Conservation (phyloP, 306 rosid species). For the Gastrolobium villosum region DNA sequence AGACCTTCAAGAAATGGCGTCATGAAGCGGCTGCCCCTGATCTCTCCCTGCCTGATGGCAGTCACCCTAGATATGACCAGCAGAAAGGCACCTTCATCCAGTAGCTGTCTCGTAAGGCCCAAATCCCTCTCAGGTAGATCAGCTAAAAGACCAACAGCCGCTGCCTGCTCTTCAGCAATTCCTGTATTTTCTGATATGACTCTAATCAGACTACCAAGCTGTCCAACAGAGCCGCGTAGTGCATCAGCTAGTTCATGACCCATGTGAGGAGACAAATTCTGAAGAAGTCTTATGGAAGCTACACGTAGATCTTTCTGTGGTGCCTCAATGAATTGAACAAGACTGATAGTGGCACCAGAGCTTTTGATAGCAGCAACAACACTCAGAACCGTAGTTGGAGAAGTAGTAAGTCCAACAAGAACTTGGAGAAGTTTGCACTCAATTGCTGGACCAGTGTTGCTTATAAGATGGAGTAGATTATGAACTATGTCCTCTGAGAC, state of each 20-base stretch:
- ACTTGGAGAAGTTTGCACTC: slow-evolving; percentile 97
- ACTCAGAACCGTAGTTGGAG: slow-evolving; percentile 71
- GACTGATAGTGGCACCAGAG: slow-evolving; percentile 96
- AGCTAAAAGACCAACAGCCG: slow-evolving; percentile 89
- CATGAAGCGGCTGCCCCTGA: slow-evolving; percentile 82
- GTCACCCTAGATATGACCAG: slow-evolving; percentile 68
- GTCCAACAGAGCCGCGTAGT: slow-evolving; percentile 94
- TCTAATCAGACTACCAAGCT: slow-evolving; percentile 83
- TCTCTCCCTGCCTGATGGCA: slow-evolving; percentile 81
- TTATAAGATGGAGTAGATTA: slow-evolving; percentile 91
- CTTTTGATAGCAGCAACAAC: slow-evolving; percentile 91
- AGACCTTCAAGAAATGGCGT: slow-evolving; percentile 93
- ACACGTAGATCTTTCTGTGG: slow-evolving; percentile 90
- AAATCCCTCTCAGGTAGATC: slow-evolving; percentile 97
- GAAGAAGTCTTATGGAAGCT: slow-evolving; percentile 89
- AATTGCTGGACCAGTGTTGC: slow-evolving; percentile 98
- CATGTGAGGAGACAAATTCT: slow-evolving; percentile 82
- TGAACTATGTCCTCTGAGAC: slow-evolving; percentile 96
- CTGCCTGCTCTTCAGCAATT: slow-evolving; percentile 94
- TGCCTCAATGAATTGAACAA: slow-evolving; percentile 96
- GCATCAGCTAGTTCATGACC: slow-evolving; percentile 98
- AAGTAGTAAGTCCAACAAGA: slow-evolving; percentile 90
- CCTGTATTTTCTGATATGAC: slow-evolving; percentile 85
- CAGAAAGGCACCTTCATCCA: slow-evolving; percentile 86
- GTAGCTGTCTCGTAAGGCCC: slow-evolving; percentile 96